Evolutionary conservation across 164 flowering plant species (phyloP), one percentile per base, ranked within the genome.

Genomic region (Berberis vulgaris): DNA sequence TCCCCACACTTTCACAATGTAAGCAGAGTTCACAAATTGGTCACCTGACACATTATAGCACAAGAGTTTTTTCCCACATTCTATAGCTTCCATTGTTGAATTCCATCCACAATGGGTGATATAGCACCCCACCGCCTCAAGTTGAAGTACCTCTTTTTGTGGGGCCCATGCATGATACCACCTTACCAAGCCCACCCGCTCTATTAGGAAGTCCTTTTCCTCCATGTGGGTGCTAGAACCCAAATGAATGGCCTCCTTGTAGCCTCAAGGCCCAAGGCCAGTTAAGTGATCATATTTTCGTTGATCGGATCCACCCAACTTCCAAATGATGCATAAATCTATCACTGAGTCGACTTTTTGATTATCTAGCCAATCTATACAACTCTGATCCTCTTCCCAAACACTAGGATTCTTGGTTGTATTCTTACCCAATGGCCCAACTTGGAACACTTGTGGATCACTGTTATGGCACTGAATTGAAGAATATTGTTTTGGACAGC

Each of bases 71-170:
- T 79, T 81, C 70, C 59, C 74, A 47, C 81, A 74, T 10, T 80
- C 77, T 38, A 91, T 79, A 1, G 87, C 94, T 63, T 91, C 97
- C 73, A 83, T 63, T 0, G 86, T 88, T 0, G 98, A 91, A 56
- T 91, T 91, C 98, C 98, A 91, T 4, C 96, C 94, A 63, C 98
- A 91, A 46, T 91, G 97, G 0, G 90, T 82, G 0, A 87, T 74
- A 63, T 74, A 89, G 62, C 82, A 83, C 38, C 90, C 87, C 2
- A 91, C 83, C 0, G 86, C 81, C 45, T 52, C 43, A 59, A 82
- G 89, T 43, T 66, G 41, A 59, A 91, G 72, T 6, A 91, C 77
- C 61, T 81, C 81, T 71, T 73, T 61, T 63, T 91, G 97, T 0
- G 97, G 94, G 6, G 90, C 96, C 96, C 26, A 26, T 26, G 26